Conservation (phyloP, 768 basidiomycete species). For the Phylloporus arenicola region DNA sequence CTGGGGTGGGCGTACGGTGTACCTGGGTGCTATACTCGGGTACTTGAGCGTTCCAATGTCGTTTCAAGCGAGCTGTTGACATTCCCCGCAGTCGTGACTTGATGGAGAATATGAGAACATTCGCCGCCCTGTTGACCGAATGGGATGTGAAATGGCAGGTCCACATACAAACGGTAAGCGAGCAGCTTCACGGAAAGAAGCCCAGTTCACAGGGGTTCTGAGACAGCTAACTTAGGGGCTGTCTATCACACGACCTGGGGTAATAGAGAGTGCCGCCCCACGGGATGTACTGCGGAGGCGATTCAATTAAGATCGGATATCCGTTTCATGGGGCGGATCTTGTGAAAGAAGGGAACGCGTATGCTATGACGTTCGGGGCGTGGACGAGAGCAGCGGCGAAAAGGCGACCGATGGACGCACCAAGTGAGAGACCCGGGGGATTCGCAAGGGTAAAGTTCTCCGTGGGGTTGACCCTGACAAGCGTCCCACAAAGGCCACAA, state of each 20-base stretch:
- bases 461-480: constrained; percentile 6
- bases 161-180: constrained; percentile 1
- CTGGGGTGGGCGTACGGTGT: constrained; percentile 5
- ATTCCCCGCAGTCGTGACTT: constrained; percentile 6
- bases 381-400: constrained; percentile 12
- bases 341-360: constrained; percentile 19
- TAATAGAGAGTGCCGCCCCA: constrained; percentile 25
- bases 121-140: too few relatives aligned
- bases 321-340: constrained; percentile 19
- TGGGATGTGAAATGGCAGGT: constrained; percentile 10
- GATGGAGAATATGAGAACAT: constrained; percentile 5
- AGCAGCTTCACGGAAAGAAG: constrained; percentile 8
- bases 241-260: constrained; percentile 27
- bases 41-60: background rate
- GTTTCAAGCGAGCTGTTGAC: background rate
- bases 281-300: constrained; percentile 19
- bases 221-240: background rate
- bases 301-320: constrained; percentile 12
- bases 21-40: background rate
- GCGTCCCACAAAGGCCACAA: background rate
- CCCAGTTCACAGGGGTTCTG: constrained; percentile 8
- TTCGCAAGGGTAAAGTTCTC: constrained; percentile 16
- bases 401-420: constrained; percentile 4
- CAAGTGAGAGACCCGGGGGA: constrained; percentile 9
- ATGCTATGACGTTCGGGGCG: constrained; percentile 14